Base-by-base conservation (phyloP, 257 asterid genomes). In the Ocimum tenuiflorum region DNA sequence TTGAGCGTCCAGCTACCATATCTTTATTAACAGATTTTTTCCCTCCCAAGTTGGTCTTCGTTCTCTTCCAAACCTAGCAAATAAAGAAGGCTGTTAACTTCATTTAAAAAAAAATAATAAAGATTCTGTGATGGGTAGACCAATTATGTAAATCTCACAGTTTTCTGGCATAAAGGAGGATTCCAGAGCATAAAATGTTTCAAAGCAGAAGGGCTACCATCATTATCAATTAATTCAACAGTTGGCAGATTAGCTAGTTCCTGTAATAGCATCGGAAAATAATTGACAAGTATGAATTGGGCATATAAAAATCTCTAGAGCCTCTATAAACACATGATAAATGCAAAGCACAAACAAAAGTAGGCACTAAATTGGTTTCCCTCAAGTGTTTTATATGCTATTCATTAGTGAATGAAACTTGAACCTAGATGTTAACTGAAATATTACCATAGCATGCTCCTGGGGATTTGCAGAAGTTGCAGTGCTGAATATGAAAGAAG, bases 381-480 rank as follows among this genome's bases (percentile, higher is more conserved):
- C 8, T 9, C n/a, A 6, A 55, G 51, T 56, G 43, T 63, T 67
- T 45, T 38, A 58, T 50, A 60, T 35, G 20, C 19, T 54, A 74
- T 54, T 62, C 24, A 50, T 60, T 38, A 63, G 43, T 36, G n/a
- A 64, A 57, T 54, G 38, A 62, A 66, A 66, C 64, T 50, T 31
- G 31, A 41, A 61, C 12, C 43, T 18, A 18, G n/a, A 67, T 49
- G 39, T 14, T 43, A 80, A 74, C 70, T 35, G 54, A 68, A 68
- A 68, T 33, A 67, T 71, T 82, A 92, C 98, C 99, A 87, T 86
- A 67, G 91, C 85, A 56, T 92, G 99, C 77, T 86, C 96, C 77
- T 67, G 66, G 49, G 99, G 99, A 77, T 92, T 92, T 36, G 90
- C 96, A 76, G 97, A 92, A 50, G 99, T 92, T 12, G 99, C 99